phyloP scores from a whole-genome alignment of 1,139 yeast genomes.

The Yamadazyma dushanensis region DNA sequence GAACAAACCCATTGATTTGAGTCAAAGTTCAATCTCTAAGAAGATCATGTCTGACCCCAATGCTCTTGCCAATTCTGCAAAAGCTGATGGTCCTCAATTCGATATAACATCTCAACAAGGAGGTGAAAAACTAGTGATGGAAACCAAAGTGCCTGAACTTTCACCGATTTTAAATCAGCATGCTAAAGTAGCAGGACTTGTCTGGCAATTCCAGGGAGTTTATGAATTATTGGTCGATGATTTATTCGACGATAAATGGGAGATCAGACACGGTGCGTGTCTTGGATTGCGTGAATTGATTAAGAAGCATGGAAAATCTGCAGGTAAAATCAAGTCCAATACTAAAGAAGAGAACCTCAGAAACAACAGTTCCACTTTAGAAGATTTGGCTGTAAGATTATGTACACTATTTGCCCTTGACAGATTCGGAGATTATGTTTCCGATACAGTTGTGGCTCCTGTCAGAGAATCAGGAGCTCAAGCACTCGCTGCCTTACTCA shows the following conservation, averaged over 20 bases:
- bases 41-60: constrained; percentile 44
- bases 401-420: constrained; percentile 89
- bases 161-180: constrained; percentile 76
- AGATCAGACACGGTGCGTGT: constrained; percentile 93
- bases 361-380: constrained; percentile 70
- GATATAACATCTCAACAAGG: constrained; percentile 80
- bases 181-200: constrained; percentile 71
- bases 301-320: constrained; percentile 81
- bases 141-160: constrained; percentile 67
- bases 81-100: constrained; percentile 29
- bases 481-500: constrained; percentile 81
- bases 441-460: constrained; percentile 98
- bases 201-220: constrained; percentile 98
- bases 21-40: constrained; percentile 75
- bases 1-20: constrained; percentile 65
- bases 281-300: constrained; percentile 87
- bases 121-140: constrained; percentile 80
- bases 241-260: constrained; percentile 88
- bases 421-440: constrained; percentile 94
- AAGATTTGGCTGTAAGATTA: constrained; percentile 84
- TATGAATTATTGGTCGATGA: constrained; percentile 80
- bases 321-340: constrained; percentile 76
- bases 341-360: constrained; percentile 59
- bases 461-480: constrained; percentile 97
- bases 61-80: constrained; percentile 13